Percentiles rank a stretch among this genome's conserved stretches.
Conservation (phyloP, 2,329 filamentous ascomycete genomes). For the Colletotrichum horii region DNA sequence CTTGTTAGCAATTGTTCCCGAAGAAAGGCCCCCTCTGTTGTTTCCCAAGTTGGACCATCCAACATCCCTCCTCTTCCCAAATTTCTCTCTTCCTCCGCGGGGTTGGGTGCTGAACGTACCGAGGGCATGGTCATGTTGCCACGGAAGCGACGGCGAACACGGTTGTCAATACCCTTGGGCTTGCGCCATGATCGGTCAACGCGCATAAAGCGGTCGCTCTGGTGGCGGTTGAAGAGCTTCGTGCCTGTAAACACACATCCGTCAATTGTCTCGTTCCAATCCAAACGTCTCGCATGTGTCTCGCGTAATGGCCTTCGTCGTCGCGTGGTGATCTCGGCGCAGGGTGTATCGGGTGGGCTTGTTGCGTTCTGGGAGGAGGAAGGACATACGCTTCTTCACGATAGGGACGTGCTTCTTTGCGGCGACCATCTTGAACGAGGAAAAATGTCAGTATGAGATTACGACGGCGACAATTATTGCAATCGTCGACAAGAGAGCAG, state of each 20-base stretch:
- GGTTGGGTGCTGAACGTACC: slow-evolving; percentile 65
- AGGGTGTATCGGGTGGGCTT: slow-evolving; percentile 12
- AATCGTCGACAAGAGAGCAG: slow-evolving; percentile 14
- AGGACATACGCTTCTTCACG: slow-evolving; percentile 98
- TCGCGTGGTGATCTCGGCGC: neutral
- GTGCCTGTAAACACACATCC: slow-evolving; percentile 66
- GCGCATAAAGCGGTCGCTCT: slow-evolving; percentile 96
- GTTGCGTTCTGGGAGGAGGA: neutral
- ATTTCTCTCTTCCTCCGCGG: neutral
- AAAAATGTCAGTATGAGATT: slow-evolving; percentile 33
- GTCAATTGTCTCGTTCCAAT: slow-evolving; percentile 37
- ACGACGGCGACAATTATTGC: neutral
- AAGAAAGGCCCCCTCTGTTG: neutral
- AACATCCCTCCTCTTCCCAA: neutral
- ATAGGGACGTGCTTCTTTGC: slow-evolving; percentile 99
- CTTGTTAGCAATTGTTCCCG: neutral
- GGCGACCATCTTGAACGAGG: slow-evolving; percentile 81
- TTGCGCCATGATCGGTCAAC: slow-evolving; percentile 94
- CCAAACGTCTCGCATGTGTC: slow-evolving; percentile 1
- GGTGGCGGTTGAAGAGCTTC: slow-evolving; percentile 95
- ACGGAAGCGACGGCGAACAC: slow-evolving; percentile 96
- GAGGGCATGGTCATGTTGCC: slow-evolving; percentile 96
- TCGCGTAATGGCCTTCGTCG: neutral
- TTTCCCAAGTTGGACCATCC: neutral
- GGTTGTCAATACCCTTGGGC: slow-evolving; percentile 99